Conservation (phyloP, 352 stramenopile species). For the Globisporangium emineosum region DNA sequence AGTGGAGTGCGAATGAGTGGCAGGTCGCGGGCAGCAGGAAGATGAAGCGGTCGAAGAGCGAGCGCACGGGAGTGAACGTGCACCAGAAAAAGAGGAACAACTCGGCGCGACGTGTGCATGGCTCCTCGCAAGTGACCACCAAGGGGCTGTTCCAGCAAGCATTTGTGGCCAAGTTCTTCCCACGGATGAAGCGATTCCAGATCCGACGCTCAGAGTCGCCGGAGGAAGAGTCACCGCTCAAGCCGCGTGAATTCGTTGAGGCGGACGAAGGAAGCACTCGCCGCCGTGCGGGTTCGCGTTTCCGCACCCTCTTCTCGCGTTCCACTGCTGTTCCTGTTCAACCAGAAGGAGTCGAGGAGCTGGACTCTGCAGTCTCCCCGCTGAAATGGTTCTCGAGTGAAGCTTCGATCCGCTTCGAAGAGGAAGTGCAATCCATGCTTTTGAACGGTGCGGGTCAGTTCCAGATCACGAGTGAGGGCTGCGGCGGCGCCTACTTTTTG, state of each 20-base stretch:
- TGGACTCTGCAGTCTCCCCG: constrained; percentile 7
- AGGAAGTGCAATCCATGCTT: constrained; percentile 36
- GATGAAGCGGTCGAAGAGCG: constrained; percentile 16
- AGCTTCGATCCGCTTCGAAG: constrained; percentile 36
- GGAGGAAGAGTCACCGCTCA: neutral
- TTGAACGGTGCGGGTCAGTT: constrained; percentile 36
- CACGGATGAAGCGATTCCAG: constrained; percentile 10
- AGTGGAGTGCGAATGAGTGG: constrained; percentile 2
- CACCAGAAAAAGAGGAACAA: neutral
- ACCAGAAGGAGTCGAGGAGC: neutral
- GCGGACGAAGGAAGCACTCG: neutral
- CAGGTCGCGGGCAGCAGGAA: constrained; percentile 5
- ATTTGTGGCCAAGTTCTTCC: constrained; percentile 14
- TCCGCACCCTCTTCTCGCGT: constrained; percentile 13
- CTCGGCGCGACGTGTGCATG: constrained; percentile 6
- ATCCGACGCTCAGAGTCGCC: constrained; percentile 8
- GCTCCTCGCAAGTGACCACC: constrained; percentile 6
- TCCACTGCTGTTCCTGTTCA: neutral
- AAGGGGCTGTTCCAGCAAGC: constrained; percentile 16
- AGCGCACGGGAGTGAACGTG: constrained; percentile 6
- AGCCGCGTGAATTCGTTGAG: neutral
- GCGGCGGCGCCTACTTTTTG: constrained; percentile 71
- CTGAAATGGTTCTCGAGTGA: constrained; percentile 48
- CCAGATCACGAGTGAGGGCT: constrained; percentile 73
- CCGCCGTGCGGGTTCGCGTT: constrained; percentile 4